These are phyloP conservation scores for Penicillium verhagenii DNA, from an alignment of 495 filamentous ascomycete species.

Conservation along the genomic window DNA sequence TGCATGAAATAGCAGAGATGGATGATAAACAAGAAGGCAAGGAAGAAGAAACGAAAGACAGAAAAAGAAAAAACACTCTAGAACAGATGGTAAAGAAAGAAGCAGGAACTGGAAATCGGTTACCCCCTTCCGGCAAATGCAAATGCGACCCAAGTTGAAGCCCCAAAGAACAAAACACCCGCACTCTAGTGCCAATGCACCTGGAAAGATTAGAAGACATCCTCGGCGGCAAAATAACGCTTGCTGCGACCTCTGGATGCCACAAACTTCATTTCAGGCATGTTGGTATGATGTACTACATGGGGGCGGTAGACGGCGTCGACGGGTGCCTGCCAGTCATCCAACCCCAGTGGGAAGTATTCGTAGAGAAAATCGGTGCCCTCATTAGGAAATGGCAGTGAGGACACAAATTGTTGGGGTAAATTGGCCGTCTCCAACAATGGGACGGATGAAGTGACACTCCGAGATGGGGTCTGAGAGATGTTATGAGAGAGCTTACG, in stretches of 20 bases:
- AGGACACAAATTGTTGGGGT: slow-evolving; percentile 39
- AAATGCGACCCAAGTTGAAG: slow-evolving; percentile 17
- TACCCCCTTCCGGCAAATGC: slow-evolving; percentile 19
- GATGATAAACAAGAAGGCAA: neutral
- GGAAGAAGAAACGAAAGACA: neutral
- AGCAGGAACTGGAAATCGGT: slow-evolving; percentile 4
- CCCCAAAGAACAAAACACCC: slow-evolving; percentile 9
- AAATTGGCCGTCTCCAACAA: slow-evolving; percentile 39
- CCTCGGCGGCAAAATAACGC: slow-evolving; percentile 76
- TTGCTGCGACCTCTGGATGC: slow-evolving; percentile 70
- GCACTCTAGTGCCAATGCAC: slow-evolving; percentile 8
- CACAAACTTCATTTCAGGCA: slow-evolving; percentile 74
- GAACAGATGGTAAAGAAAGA: neutral
- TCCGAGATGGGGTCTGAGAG: slow-evolving; percentile 32
- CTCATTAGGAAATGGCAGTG: slow-evolving; percentile 60
- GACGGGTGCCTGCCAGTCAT: slow-evolving; percentile 91
- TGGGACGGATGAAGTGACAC: slow-evolving; percentile 35
- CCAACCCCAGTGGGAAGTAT: slow-evolving; percentile 84
- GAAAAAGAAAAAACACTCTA: slow-evolving; percentile 1
- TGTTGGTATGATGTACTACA: slow-evolving; percentile 83
- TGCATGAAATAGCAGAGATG: slow-evolving; percentile 15
- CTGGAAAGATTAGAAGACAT: slow-evolving; percentile 39
- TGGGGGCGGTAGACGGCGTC: slow-evolving; percentile 92
- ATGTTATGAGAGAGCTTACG: slow-evolving; percentile 41
- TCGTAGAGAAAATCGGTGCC: slow-evolving; percentile 82